Evolutionary conservation across 164 flowering plant genomes (phyloP).

Genomic region (Magnolia officinalis): DNA sequence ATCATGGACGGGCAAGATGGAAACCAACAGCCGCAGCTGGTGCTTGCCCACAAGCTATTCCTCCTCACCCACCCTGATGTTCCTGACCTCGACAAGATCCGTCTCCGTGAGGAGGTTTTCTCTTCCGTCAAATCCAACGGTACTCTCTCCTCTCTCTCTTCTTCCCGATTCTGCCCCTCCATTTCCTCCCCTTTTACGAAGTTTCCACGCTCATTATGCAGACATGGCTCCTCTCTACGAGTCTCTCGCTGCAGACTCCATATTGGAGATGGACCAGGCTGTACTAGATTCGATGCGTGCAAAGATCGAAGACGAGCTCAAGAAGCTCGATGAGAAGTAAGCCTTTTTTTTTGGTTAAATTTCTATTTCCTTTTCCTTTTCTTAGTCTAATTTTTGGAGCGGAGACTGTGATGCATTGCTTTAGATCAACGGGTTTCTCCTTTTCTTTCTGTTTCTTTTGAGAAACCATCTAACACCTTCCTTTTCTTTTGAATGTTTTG

Average conservation of each 20-base stretch:
- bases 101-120: slow-evolving; percentile 66
- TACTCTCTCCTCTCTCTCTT: slow-evolving; percentile 12
- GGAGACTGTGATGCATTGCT: background rate
- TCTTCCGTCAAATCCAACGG: slow-evolving; percentile 54
- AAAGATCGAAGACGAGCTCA: slow-evolving; percentile 66
- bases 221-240: slow-evolving; percentile 81
- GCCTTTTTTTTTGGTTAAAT: no score
- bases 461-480: background rate
- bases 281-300: slow-evolving; percentile 64
- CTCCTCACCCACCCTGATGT: slow-evolving; percentile 70
- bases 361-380: background rate
- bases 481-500: background rate
- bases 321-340: slow-evolving; percentile 88
- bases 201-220: slow-evolving; percentile 12
- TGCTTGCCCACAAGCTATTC: slow-evolving; percentile 67
- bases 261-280: slow-evolving; percentile 62
- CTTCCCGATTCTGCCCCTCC: background rate
- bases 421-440: background rate
- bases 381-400: background rate
- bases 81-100: slow-evolving; percentile 78
- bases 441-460: background rate
- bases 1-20: slow-evolving; percentile 70
- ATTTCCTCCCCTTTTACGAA: background rate
- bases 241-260: slow-evolving; percentile 45
- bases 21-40: slow-evolving; percentile 57